Base-by-base conservation (phyloP, 108 stramenopile species). In the Cyclotella cryptica region DNA sequence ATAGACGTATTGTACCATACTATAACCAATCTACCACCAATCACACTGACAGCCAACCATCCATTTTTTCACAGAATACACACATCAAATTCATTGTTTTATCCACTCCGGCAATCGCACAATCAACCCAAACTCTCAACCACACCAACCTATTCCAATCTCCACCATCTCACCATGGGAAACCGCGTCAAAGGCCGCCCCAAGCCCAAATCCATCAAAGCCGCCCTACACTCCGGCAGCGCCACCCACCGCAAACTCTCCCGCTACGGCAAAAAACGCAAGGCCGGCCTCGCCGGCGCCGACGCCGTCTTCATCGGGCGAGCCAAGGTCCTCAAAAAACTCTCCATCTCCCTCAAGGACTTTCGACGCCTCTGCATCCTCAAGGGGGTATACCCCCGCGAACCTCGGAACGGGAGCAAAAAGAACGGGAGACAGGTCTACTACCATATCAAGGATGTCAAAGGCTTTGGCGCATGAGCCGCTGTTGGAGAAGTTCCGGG, bases 351-450 rank as follows among this genome's bases (percentile, higher is more conserved):
- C 2, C 85, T 99, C 55, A 95, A 97, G 63, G 99, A 99, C 73
- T 99, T 99, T 87, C 92, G 98, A 41, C 91, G 99, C 53, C 90
- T 99, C 8, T 99, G 99, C 84, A 99, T 99, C 80, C 91, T 99
- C 47, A 99, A 99, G 86, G 99, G 99, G 15, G 92, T 99, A 40
- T 99, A 98, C 84, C 99, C 99, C 11, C 85, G 99, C 29, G 95
- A 98, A 49, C 99, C 99, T 45, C 72, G 87, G 26, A 89, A 86
- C 47, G 89, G 96, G 42, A 88, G 90, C 0, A 90, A 93, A 19
- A 93, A 96, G 59, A 97, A 98, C 72, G 97, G 97, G 78, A 88
- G 88, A 0, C 95, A 98, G 79, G 93, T 95, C 3, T 99, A 96
- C 78, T 99, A 98, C 77, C 98, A 99, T 78, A 89, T 98, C 60